Evolutionary conservation across 2,329 filamentous ascomycete species (phyloP).

Genomic region (Alternaria rosae): DNA sequence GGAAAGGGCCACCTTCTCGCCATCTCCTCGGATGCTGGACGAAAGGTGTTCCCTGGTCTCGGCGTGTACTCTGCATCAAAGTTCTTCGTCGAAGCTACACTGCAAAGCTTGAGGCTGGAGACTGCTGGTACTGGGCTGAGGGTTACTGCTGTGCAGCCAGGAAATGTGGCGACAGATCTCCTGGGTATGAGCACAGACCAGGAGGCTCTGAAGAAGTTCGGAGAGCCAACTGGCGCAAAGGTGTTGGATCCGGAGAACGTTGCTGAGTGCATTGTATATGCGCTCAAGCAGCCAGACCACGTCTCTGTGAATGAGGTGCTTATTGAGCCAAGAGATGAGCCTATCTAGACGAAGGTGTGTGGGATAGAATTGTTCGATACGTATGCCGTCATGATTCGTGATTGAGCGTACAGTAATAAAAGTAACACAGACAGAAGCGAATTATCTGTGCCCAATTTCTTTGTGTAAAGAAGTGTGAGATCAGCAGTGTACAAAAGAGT

Average conservation of each 20-base stretch:
- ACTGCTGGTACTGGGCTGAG: slow-evolving; percentile 76
- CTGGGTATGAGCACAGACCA: slow-evolving; percentile 76
- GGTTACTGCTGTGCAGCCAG: slow-evolving; percentile 78
- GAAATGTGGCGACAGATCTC: slow-evolving; percentile 77
- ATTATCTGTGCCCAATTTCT: not conserved
- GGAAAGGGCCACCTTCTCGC: slow-evolving; percentile 77
- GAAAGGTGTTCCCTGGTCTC: slow-evolving; percentile 81
- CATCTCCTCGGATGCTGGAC: slow-evolving; percentile 82
- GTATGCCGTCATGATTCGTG: not conserved
- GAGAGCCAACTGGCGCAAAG: slow-evolving; percentile 76
- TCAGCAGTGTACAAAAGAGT: not conserved
- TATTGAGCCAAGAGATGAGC: slow-evolving; percentile 59
- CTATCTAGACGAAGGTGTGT: slow-evolving; percentile 27
- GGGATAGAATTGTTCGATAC: not conserved
- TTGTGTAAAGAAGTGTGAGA: not conserved
- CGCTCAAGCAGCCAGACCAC: slow-evolving; percentile 75
- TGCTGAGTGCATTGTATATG: slow-evolving; percentile 75
- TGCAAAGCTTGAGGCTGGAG: slow-evolving; percentile 78
- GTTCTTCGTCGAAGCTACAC: slow-evolving; percentile 83
- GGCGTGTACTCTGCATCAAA: slow-evolving; percentile 85
- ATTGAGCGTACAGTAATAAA: not conserved
- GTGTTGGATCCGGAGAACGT: slow-evolving; percentile 78
- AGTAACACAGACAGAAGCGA: not conserved
- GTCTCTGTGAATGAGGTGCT: slow-evolving; percentile 82
- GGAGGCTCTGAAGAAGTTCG: slow-evolving; percentile 81